These are phyloP conservation scores for Cladosporium colombiae DNA, from an alignment of 2,329 filamentous ascomycete species.

Conservation along the genomic window DNA sequence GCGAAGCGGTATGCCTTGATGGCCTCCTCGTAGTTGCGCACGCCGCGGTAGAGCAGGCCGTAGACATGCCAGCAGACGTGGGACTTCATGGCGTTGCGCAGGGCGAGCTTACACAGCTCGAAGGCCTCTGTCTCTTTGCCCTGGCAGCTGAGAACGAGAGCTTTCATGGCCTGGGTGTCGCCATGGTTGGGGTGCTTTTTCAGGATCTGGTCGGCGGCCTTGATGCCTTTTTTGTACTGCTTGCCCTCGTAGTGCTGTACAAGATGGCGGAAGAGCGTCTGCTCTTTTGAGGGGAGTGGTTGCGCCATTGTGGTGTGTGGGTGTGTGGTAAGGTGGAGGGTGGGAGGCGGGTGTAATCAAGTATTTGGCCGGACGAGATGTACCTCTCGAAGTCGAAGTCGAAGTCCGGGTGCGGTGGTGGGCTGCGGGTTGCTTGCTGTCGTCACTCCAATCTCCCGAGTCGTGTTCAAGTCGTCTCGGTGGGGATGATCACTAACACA, in stretches of 20 bases:
- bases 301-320: conserved; percentile 37
- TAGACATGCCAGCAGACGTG: conserved; percentile 99
- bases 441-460: conserved; percentile 5
- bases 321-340: neutral
- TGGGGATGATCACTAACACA: too few species aligned
- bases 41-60: conserved; percentile 85
- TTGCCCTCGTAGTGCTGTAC: conserved; percentile 97
- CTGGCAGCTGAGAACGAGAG: conserved; percentile 89
- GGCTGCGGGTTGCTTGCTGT: conserved; percentile 4
- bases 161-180: conserved; percentile 99
- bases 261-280: conserved; percentile 88
- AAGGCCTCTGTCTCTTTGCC: conserved; percentile 95
- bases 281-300: conserved; percentile 81
- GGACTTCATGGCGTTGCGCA: conserved; percentile 97
- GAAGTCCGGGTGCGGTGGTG: conserved; percentile 13
- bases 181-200: conserved; percentile 94
- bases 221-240: conserved; percentile 95
- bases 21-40: conserved; percentile 98
- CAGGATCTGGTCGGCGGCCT: conserved; percentile 93
- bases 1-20: conserved; percentile 99
- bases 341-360: neutral
- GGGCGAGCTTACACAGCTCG: conserved; percentile 82
- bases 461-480: neutral
- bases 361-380: neutral
- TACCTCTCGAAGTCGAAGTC: conserved; percentile 6